Base-by-base conservation (phyloP, 106 monocot species). In the Dioscorea dumetorum region DNA sequence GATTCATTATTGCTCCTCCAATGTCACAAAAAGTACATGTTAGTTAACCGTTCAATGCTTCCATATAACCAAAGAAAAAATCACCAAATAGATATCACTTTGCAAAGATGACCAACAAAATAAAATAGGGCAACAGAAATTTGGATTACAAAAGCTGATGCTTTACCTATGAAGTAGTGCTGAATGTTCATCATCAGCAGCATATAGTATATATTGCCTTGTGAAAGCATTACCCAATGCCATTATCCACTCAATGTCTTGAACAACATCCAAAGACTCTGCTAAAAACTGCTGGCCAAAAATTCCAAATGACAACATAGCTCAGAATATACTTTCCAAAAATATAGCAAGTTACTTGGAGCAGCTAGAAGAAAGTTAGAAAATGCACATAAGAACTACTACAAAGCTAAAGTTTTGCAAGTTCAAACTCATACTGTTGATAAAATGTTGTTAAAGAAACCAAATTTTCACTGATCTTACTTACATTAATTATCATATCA, bases 191-290 rank as follows among this genome's bases (percentile, higher is more conserved):
- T 90, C 86, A 76, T 82, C 79, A 14, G 35, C 78, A 74, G 33
- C 71, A 76, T 99, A 99, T 8, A 99, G 73, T 33, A 56, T 62
- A 81, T 92, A 99, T 17, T 99, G 97, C 21, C 82, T 79, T 41
- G 76, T 76, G 76, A 99, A 99, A 76, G 97, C 81, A 74, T 99
- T 68, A 57, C 97, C 97, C 72, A 99, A 77, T 11, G 89, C 84
- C 50, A 92, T 74, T 51, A 85, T 70, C 92, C 97, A 99, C 78
- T 87, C 85, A 49, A 48, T 33, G 58, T 99, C 92, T 57, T 80
- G 87, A 61, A 79, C 80, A 72, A 99, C 92, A 90, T 99, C 92
- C 73, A 99, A 54, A 63, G 97, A 92, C 78, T 99, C 97, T 70
- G 97, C 77, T 50, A 99, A 74, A 70, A 99, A 92, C 97, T 99